Evolutionary conservation across 2,329 filamentous ascomycete genomes (phyloP), one percentile per base, ranked within the genome.

Genomic region (Ceratocystis variospora): DNA sequence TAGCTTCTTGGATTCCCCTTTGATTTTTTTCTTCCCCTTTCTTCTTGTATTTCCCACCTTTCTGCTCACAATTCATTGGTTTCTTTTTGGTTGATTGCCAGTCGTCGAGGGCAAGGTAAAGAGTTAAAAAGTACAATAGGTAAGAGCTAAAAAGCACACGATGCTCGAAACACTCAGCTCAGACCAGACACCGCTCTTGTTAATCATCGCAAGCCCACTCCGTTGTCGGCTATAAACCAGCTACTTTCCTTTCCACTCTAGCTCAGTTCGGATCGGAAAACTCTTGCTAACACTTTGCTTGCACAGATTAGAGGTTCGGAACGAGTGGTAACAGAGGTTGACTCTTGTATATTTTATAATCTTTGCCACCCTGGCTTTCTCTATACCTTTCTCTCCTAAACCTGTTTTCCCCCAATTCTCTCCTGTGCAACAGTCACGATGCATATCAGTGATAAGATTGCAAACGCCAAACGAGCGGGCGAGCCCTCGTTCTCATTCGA

Each of bases 401-500:
- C n/a, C 55, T 59, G 28, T 10, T 17, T 37, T 8, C 5, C 7
- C 33, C 15, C 28, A 22, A 59, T 31, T 37, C 28, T 31, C 28
- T 59, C 55, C 10, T 33, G 28, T 33, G 87, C 74, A 28, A 41
- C 46, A n/a, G 48, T 44, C 63, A 41, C 48, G 70, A 97, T 99
- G 93, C 94, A 97, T 79, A 93, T 99, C 81, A 89, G 87, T 71
- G 86, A 94, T 72, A 96, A 96, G 81, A 83, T 99, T 73, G 81
- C 84, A 71, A 88, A 93, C 72, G 87, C 92, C 76, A 85, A 91
- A 77, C 83, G 83, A 78, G 85, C 87, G 73, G 85, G 86, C 74
- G 84, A 88, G 73, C 88, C 92, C 67, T 94, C 91, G 74, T 96
- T 96, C 81, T 99, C 94, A 68, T 99, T 99, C 80, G 94, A 99